phyloP scores from a whole-genome alignment of 2,329 filamentous ascomycete species.

The Pseudocercospora fuligena region DNA sequence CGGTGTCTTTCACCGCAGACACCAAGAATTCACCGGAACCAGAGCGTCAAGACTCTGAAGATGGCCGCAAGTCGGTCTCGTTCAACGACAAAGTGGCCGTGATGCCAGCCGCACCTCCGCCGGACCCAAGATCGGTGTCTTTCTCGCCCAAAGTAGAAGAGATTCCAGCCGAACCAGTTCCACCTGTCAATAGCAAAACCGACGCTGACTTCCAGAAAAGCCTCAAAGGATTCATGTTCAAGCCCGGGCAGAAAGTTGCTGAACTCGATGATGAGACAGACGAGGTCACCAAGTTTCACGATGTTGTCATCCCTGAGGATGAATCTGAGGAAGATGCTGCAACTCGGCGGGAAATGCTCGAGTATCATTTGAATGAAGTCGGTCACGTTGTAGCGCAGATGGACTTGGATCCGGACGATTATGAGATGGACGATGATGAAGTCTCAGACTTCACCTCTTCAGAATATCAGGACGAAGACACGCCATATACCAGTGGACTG shows the following conservation, averaged over 20 bases:
- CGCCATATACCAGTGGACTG: constrained; percentile 50
- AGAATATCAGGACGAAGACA: constrained; percentile 46
- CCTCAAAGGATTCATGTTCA: constrained; percentile 37
- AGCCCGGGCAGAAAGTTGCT: constrained; percentile 47
- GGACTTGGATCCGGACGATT: constrained; percentile 72
- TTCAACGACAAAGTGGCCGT: constrained; percentile 44
- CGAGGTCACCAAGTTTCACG: constrained; percentile 43
- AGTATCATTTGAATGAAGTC: constrained; percentile 86
- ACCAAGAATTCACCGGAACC: constrained; percentile 56
- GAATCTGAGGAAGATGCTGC: constrained; percentile 81
- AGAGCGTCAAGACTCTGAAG: constrained; percentile 37
- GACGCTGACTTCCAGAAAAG: constrained; percentile 32
- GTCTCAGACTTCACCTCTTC: constrained; percentile 34
- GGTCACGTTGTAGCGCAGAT: constrained; percentile 92
- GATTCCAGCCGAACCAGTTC: constrained; percentile 34
- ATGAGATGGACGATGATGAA: constrained; percentile 52
- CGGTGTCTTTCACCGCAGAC: constrained; percentile 67
- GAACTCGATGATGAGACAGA: constrained; percentile 50
- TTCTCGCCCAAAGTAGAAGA: constrained; percentile 41
- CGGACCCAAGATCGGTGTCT: constrained; percentile 39
- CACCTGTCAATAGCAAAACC: not conserved
- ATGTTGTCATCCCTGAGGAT: constrained; percentile 68
- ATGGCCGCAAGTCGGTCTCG: constrained; percentile 41
- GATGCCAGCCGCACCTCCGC: constrained; percentile 40
- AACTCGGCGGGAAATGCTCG: constrained; percentile 84